Percentiles rank a stretch among this genome's conserved stretches.
Conservation (phyloP, 140 eudicot genomes). For the Senecio squalidus region DNA sequence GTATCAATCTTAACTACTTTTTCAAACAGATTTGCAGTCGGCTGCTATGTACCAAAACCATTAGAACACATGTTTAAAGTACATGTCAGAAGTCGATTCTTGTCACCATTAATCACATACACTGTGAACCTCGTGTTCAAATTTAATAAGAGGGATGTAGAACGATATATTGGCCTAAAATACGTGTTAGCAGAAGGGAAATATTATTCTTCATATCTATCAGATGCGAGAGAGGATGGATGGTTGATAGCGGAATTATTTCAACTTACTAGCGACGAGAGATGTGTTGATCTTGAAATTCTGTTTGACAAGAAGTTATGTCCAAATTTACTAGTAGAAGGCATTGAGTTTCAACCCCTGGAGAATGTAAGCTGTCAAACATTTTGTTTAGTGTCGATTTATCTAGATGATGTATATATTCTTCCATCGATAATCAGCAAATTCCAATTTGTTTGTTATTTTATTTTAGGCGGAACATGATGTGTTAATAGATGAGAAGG, state of each 20-base stretch:
- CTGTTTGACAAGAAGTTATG: not conserved
- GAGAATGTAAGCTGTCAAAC: constrained; percentile 10
- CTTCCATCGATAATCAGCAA: too few relatives aligned
- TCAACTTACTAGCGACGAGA: not conserved
- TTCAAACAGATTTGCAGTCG: not conserved
- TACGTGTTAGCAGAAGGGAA: constrained; percentile 7
- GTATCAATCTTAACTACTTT: not conserved
- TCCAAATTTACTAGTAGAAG: constrained; percentile 8
- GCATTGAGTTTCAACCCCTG: constrained; percentile 21
- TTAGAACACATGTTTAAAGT: not conserved
- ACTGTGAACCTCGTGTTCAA: constrained; percentile 17
- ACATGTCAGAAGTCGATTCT: not conserved
- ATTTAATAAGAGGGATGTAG: not conserved
- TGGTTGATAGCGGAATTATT: constrained; percentile 2
- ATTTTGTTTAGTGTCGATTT: not conserved
- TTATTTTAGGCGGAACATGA: not conserved
- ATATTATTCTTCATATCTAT: not conserved
- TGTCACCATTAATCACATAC: constrained; percentile 4
- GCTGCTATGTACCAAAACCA: not conserved
- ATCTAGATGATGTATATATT: not conserved
- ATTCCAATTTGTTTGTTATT: not conserved
- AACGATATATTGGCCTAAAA: not conserved
- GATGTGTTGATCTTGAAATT: constrained; percentile 2
- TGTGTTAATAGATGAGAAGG: not conserved
- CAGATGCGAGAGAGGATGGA: constrained; percentile 13